Percentiles rank a stretch among this genome's conserved stretches.
Evolutionary conservation across 345 rosid species (phyloP).

Genomic region (Camelina hispida): DNA sequence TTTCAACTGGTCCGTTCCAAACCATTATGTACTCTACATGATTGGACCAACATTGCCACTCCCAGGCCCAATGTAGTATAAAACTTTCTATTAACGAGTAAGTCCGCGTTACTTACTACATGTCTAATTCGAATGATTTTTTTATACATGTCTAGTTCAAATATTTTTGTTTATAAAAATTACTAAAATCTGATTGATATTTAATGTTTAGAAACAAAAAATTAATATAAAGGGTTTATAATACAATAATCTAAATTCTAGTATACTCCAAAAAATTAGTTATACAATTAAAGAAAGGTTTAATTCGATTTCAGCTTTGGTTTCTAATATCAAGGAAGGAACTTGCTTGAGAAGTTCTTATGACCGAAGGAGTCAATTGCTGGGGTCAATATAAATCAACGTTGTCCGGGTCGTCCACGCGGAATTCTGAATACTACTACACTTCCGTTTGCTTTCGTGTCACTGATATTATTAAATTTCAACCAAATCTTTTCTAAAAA

Average conservation of each 20-base stretch:
- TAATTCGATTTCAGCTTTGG: not conserved
- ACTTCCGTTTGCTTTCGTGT: conserved; percentile 10
- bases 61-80: not conserved
- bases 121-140: no score
- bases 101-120: no score
- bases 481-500: not conserved
- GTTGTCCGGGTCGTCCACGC: conserved; percentile 12
- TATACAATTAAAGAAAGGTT: not conserved
- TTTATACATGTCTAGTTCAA: not conserved
- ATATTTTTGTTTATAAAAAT: not conserved
- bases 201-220: not conserved
- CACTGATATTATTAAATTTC: not conserved
- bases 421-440: not conserved
- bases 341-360: conserved; percentile 35
- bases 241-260: not conserved
- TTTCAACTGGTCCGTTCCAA: not conserved
- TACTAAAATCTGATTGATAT: not conserved
- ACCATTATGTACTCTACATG: not conserved
- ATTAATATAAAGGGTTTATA: not conserved
- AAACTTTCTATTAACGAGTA: no score
- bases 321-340: not conserved
- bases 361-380: conserved; percentile 6
- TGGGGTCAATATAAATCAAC: conserved; percentile 6
- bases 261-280: not conserved
- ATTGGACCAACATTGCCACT: not conserved